Evolutionary conservation across 768 basidiomycete species (phyloP).

Genomic region (Mycena leptocephala): DNA sequence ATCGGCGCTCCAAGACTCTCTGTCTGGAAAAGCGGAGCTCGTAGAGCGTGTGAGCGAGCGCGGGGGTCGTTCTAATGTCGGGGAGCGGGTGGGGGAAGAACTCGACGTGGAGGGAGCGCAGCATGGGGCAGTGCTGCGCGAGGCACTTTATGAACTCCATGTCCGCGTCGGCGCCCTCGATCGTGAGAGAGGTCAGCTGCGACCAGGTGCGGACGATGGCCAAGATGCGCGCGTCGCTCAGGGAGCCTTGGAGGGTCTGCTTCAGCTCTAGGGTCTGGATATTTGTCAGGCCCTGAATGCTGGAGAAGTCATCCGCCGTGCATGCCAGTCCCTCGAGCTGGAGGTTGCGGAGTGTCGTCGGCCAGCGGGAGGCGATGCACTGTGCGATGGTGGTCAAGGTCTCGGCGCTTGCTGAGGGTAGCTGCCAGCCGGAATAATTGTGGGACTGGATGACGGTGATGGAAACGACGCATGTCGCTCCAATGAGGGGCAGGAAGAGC

Average conservation of each 20-base stretch:
- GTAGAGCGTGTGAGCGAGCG: neutral
- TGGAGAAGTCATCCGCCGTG: neutral
- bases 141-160: neutral
- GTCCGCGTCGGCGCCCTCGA: neutral
- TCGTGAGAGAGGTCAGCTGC: neutral
- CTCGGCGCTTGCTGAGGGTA: neutral
- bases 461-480: neutral
- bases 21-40: neutral
- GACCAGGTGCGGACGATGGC: neutral
- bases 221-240: constrained; percentile 1
- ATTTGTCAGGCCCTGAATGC: neutral
- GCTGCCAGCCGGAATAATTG: neutral
- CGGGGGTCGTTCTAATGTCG: neutral
- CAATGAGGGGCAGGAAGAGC: neutral
- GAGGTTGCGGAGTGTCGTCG: neutral
- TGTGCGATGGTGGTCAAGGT: neutral
- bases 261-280: neutral
- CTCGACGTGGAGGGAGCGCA: neutral
- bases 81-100: neutral
- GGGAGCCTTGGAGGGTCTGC: neutral
- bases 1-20: neutral
- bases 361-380: neutral
- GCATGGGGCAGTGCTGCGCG: constrained; percentile 1
- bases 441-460: neutral
- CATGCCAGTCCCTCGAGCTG: neutral